A percentile compares a stretch with the other conserved stretches of the same genome.
Evolutionary conservation across 305 asterid species (phyloP).

Genomic region (Rubia occidens): DNA sequence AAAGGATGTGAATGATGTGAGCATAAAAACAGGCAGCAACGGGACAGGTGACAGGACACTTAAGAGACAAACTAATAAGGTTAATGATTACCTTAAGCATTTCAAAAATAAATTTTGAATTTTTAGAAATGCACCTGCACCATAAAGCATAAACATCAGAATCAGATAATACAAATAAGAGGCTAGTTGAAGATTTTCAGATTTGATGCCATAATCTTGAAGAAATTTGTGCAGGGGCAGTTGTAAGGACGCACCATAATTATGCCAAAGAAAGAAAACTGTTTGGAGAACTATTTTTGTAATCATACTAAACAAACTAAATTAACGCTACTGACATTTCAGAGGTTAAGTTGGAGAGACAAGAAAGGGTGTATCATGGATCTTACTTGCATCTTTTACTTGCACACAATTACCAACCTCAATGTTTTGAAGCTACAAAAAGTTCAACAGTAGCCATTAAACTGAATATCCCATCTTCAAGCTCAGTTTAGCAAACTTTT

Average conservation of each 20-base stretch:
- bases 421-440: neutral
- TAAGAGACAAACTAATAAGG: slow-evolving; percentile 12
- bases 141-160: slow-evolving; percentile 15
- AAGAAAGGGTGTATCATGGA: neutral
- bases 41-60: slow-evolving; percentile 8
- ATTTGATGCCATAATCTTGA: neutral
- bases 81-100: slow-evolving; percentile 75
- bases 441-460: neutral
- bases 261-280: neutral
- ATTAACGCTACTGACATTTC: neutral
- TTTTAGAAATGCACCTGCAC: slow-evolving; percentile 80
- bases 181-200: slow-evolving; percentile 1
- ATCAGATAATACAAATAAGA: slow-evolving; percentile 15
- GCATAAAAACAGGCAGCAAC: neutral
- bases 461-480: neutral
- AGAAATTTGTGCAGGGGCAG: slow-evolving; percentile 1
- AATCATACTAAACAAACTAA: neutral
- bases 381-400: neutral
- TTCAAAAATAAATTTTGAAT: slow-evolving; percentile 87
- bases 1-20: neutral
- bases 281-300: neutral
- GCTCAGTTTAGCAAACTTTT: neutral
- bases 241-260: slow-evolving; percentile 2
- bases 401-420: neutral
- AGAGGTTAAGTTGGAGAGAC: neutral